Conservation (phyloP, 1,284 basidiomycete genomes). For the Cutaneotrichosporon sp. region DNA sequence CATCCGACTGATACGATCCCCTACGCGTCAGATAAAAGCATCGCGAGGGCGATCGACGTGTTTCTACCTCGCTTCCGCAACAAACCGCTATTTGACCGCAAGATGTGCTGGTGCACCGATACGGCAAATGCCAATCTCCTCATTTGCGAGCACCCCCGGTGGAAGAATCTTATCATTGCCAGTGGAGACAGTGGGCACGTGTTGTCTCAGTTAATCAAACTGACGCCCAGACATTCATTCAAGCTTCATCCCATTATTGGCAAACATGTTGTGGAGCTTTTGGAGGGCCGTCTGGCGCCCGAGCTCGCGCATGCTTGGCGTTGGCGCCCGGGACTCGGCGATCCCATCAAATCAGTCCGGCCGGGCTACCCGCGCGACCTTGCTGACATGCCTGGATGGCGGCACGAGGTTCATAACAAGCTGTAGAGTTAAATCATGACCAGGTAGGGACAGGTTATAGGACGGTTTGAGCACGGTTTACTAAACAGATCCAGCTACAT, state of each 20-base stretch:
- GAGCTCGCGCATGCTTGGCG: neutral
- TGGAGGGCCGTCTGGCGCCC: neutral
- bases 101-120: conserved; percentile 4
- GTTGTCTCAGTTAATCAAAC: neutral
- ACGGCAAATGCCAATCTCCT: neutral
- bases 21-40: neutral
- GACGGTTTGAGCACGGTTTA: too few species aligned
- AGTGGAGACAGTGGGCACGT: neutral
- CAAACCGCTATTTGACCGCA: neutral
- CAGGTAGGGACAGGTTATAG: too few species aligned
- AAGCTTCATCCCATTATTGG: conserved; percentile 1
- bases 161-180: neutral
- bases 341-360: neutral
- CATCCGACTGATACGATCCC: conserved; percentile 1
- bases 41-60: neutral
- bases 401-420: neutral
- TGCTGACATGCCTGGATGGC: conserved; percentile 1
- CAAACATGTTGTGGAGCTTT: neutral
- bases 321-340: neutral
- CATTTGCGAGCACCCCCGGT: conserved; percentile 1
- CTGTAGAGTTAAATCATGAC: too few species aligned
- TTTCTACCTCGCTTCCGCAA: neutral
- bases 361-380: neutral
- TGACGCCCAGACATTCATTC: neutral
- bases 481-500: too few species aligned